A percentile compares a stretch with the other conserved stretches of the same genome.
These are phyloP conservation scores for Phellopilus nigrolimitatus DNA, from an alignment of 1,284 basidiomycete genomes.

Conservation along the genomic window DNA sequence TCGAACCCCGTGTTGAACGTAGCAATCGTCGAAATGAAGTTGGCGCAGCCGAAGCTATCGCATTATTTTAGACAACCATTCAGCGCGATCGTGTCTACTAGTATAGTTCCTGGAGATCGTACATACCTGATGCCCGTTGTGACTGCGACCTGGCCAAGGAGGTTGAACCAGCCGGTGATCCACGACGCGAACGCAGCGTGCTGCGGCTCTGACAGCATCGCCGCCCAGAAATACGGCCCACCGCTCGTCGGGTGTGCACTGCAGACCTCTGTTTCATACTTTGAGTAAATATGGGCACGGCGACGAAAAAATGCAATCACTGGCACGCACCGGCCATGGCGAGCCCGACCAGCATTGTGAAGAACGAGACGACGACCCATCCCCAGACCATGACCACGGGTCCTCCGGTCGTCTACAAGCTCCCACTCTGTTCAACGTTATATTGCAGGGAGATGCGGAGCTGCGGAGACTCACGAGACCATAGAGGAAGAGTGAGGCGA, in stretches of 20 bases:
- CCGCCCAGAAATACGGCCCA: slow-evolving; percentile 74
- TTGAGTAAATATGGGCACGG: slow-evolving; percentile 5
- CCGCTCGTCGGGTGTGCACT: slow-evolving; percentile 72
- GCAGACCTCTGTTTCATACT: slow-evolving; percentile 66
- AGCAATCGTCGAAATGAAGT: slow-evolving; percentile 59
- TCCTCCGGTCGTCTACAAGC: slow-evolving; percentile 57
- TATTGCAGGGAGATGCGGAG: neutral
- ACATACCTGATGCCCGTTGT: slow-evolving; percentile 65
- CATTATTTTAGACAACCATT: no score
- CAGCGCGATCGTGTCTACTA: no score
- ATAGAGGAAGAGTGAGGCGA: slow-evolving; percentile 61
- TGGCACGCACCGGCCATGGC: slow-evolving; percentile 56
- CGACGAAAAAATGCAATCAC: neutral
- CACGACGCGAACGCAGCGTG: slow-evolving; percentile 61
- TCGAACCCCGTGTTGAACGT: slow-evolving; percentile 55
- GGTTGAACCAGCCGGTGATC: slow-evolving; percentile 73
- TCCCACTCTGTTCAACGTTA: neutral
- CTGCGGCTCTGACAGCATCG: slow-evolving; percentile 55
- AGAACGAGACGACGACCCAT: slow-evolving; percentile 61
- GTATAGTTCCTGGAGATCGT: no score
- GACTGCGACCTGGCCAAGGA: slow-evolving; percentile 71
- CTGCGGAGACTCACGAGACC: slow-evolving; percentile 46
- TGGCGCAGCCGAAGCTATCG: slow-evolving; percentile 67
- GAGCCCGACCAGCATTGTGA: slow-evolving; percentile 62
- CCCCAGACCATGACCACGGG: slow-evolving; percentile 74